Percentiles rank a stretch among this genome's conserved stretches.
Evolutionary conservation across 306 rosid genomes (phyloP).

Genomic region (Vigna unguiculata): DNA sequence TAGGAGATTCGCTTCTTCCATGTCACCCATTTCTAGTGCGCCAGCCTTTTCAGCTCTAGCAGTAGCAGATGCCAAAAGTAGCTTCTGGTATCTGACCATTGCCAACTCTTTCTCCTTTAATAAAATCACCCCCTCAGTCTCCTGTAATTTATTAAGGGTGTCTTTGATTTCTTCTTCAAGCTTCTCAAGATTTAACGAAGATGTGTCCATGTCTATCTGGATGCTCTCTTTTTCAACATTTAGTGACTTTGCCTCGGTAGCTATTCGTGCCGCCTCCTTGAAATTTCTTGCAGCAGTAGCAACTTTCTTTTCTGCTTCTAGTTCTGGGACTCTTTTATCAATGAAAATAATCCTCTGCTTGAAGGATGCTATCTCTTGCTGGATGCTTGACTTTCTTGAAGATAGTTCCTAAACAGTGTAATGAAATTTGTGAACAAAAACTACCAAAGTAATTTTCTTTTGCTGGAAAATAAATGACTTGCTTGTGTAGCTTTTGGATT

Average conservation of each 20-base stretch:
- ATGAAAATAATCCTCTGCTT: conserved; percentile 76
- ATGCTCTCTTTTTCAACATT: conserved; percentile 65
- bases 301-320: conserved; percentile 85
- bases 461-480: conserved; percentile 21
- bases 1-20: conserved; percentile 79
- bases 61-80: conserved; percentile 68
- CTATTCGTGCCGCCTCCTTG: conserved; percentile 86
- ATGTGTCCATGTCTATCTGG: conserved; percentile 57
- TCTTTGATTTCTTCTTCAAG: conserved; percentile 68
- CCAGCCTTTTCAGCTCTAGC: conserved; percentile 75
- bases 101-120: conserved; percentile 80
- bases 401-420: conserved; percentile 68
- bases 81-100: conserved; percentile 72
- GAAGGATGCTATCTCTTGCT: conserved; percentile 71
- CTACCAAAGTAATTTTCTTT: conserved; percentile 12
- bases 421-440: conserved; percentile 46
- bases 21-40: conserved; percentile 73
- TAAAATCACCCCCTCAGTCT: conserved; percentile 64
- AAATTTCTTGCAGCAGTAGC: conserved; percentile 84
- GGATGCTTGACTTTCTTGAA: conserved; percentile 76
- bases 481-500: conserved; percentile 9
- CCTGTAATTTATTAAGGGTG: conserved; percentile 65
- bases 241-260: conserved; percentile 76
- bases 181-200: conserved; percentile 63
- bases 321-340: conserved; percentile 84